Percentiles rank a stretch among this genome's conserved stretches.
phyloP scores from a whole-genome alignment of 148 eudicot genomes.

The Nyssa sinensis region DNA sequence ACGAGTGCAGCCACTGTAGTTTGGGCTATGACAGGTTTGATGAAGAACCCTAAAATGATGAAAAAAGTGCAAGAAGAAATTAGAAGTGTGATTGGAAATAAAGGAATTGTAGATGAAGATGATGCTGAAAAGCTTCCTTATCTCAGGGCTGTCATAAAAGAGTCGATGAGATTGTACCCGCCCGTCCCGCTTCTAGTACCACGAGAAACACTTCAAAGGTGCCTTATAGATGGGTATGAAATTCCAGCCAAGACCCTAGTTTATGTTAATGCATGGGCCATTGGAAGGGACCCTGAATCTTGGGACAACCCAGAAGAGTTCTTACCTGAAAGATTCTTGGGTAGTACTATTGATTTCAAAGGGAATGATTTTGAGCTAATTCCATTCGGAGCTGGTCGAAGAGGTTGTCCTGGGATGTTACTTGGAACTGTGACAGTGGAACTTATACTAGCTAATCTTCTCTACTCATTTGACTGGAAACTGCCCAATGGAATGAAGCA shows the following conservation, averaged over 20 bases:
- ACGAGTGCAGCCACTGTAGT: slow-evolving; percentile 22
- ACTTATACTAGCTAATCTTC: slow-evolving; percentile 31
- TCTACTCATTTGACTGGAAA: slow-evolving; percentile 34
- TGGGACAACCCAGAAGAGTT: slow-evolving; percentile 32
- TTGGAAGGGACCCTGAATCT: slow-evolving; percentile 30
- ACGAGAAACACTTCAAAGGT: slow-evolving; percentile 16
- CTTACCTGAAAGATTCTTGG: slow-evolving; percentile 36
- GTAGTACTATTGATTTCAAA: slow-evolving; percentile 11
- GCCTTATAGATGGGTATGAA: slow-evolving; percentile 31
- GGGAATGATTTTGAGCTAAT: slow-evolving; percentile 33
- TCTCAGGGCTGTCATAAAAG: slow-evolving; percentile 33
- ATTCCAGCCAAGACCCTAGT: slow-evolving; percentile 27
- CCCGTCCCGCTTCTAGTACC: slow-evolving; percentile 24
- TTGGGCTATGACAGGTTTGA: slow-evolving; percentile 40
- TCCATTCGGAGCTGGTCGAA: slow-evolving; percentile 38
- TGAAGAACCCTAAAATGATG: slow-evolving; percentile 24
- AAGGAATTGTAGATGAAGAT: slow-evolving; percentile 19
- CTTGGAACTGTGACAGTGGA: slow-evolving; percentile 27
- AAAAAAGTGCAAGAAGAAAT: slow-evolving; percentile 26
- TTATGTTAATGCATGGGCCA: slow-evolving; percentile 25
- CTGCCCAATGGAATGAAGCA: slow-evolving; percentile 24
- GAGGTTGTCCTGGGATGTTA: slow-evolving; percentile 31
- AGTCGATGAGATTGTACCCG: slow-evolving; percentile 34
- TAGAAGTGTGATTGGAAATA: background rate
- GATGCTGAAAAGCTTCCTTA: slow-evolving; percentile 23